Conservation (phyloP, 257 asterid genomes). For the Echites panduratus region DNA sequence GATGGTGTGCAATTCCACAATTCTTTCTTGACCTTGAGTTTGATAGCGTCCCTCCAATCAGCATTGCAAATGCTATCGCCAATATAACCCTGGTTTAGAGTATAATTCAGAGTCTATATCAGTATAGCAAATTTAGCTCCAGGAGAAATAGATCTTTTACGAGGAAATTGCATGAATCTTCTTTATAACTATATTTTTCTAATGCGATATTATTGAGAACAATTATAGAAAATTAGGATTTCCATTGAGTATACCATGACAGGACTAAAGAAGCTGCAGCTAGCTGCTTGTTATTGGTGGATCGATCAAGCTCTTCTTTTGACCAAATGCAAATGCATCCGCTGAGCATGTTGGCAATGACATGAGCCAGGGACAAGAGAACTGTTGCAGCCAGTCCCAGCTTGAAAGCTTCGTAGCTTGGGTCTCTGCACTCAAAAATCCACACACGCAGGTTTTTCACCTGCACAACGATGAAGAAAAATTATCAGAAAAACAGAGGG, state of each 20-base stretch:
- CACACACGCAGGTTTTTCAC: slow-evolving; percentile 44
- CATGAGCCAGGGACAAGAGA: slow-evolving; percentile 59
- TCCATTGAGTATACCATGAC: slow-evolving; percentile 52
- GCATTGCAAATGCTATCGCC: slow-evolving; percentile 47
- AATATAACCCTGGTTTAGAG: slow-evolving; percentile 34
- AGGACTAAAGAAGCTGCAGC: slow-evolving; percentile 67
- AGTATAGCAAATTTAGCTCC: background rate
- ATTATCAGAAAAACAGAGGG: background rate
- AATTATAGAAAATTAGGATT: background rate
- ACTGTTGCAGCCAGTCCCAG: slow-evolving; percentile 67
- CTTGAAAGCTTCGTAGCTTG: slow-evolving; percentile 71
- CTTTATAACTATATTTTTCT: background rate
- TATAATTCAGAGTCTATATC: no score
- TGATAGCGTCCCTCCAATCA: slow-evolving; percentile 41
- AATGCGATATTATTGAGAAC: background rate
- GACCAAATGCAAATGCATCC: slow-evolving; percentile 69
- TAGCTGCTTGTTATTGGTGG: slow-evolving; percentile 66
- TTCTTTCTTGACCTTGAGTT: slow-evolving; percentile 41
- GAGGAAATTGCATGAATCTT: background rate
- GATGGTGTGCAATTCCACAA: slow-evolving; percentile 49
- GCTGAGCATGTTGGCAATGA: slow-evolving; percentile 39
- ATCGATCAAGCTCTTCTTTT: slow-evolving; percentile 52
- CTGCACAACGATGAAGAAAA: slow-evolving; percentile 22
- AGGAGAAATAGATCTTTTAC: background rate
- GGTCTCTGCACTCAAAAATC: slow-evolving; percentile 77